These are phyloP conservation scores for Ligustrum vulgare DNA, from an alignment of 257 asterid species.

Conservation along the genomic window DNA sequence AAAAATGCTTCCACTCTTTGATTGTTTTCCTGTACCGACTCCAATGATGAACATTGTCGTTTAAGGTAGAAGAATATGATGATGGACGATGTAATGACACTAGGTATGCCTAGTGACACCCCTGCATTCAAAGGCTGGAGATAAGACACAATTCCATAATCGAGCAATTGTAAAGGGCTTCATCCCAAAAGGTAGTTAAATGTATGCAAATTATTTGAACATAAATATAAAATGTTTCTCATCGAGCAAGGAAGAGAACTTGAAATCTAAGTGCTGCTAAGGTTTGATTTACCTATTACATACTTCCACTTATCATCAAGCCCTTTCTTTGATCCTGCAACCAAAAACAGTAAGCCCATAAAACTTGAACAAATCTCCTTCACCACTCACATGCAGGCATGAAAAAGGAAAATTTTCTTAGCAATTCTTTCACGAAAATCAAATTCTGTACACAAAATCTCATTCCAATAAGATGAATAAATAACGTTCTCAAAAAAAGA, in stretches of 20 bases:
- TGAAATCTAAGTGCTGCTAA: not conserved
- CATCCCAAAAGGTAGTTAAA: too few relatives aligned
- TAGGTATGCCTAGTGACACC: conserved; percentile 9
- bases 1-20: conserved; percentile 35
- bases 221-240: too few relatives aligned
- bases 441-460: not conserved
- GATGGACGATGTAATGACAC: conserved; percentile 14
- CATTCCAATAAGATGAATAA: not conserved
- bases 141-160: not conserved
- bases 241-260: too few relatives aligned
- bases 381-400: not conserved
- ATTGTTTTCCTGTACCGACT: conserved; percentile 15
- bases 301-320: conserved; percentile 17
- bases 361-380: not conserved
- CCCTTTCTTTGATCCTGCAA: conserved; percentile 19
- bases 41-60: conserved; percentile 13
- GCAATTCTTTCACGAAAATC: not conserved
- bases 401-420: not conserved
- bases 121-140: conserved; percentile 34
- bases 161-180: not conserved
- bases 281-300: conserved; percentile 27
- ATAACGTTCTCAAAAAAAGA: too few relatives aligned
- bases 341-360: not conserved
- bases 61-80: conserved; percentile 19
- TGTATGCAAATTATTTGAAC: too few relatives aligned